These are phyloP conservation scores for Arthrobotrys megalospora DNA, from an alignment of 2,329 filamentous ascomycete genomes.

Conservation along the genomic window DNA sequence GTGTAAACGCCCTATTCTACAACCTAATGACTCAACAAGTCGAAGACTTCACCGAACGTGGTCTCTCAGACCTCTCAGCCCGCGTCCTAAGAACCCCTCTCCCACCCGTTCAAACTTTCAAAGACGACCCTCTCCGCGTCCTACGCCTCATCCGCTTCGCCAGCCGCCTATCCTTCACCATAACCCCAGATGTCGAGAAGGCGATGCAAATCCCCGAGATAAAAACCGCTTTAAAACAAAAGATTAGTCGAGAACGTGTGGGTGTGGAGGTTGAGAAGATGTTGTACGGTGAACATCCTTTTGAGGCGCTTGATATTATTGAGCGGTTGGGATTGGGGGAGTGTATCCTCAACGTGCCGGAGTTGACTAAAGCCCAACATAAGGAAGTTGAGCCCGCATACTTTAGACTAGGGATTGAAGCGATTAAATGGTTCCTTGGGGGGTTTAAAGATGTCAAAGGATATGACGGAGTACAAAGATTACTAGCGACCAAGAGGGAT, in stretches of 20 bases:
- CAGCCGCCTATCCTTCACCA: conserved; percentile 83
- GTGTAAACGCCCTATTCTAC: conserved; percentile 95
- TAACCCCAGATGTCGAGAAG: conserved; percentile 78
- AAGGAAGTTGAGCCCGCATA: conserved; percentile 66
- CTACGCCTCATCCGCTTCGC: conserved; percentile 91
- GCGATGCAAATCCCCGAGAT: conserved; percentile 87
- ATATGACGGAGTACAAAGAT: conserved; percentile 69
- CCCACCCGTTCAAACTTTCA: conserved; percentile 91
- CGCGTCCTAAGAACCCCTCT: conserved; percentile 87
- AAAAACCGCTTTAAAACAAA: conserved; percentile 78
- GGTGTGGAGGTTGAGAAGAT: conserved; percentile 93
- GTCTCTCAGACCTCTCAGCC: conserved; percentile 80
- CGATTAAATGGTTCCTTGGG: conserved; percentile 72
- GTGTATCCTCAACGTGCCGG: conserved; percentile 52
- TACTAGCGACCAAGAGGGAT: conserved; percentile 77
- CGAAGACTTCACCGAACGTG: conserved; percentile 85
- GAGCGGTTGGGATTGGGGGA: conserved; percentile 50
- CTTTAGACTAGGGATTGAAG: conserved; percentile 77
- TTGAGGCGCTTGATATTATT: conserved; percentile 61
- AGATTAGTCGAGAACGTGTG: conserved; percentile 93
- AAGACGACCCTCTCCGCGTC: conserved; percentile 90
- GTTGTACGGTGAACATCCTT: conserved; percentile 75
- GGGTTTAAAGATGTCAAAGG: conserved; percentile 68
- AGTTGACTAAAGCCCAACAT: conserved; percentile 36
- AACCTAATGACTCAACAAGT: conserved; percentile 84